These are phyloP conservation scores for Phytophthora multivora DNA, from an alignment of 352 stramenopile genomes.

Conservation along the genomic window DNA sequence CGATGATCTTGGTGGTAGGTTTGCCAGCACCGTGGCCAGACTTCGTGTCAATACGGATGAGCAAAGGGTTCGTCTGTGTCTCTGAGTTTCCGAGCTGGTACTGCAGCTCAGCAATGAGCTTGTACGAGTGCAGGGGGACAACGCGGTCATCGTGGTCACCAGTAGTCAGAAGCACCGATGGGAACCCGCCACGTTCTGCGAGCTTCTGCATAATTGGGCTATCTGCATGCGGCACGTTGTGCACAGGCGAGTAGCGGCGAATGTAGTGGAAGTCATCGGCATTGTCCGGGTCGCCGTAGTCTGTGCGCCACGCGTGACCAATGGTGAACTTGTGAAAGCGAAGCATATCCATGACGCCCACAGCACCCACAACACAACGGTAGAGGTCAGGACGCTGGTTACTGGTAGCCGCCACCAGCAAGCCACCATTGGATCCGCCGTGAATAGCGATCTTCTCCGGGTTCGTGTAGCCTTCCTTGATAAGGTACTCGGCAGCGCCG, in stretches of 20 bases:
- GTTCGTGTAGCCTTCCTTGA: constrained; percentile 89
- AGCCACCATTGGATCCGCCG: constrained; percentile 93
- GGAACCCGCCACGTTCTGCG: constrained; percentile 63
- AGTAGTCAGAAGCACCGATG: constrained; percentile 84
- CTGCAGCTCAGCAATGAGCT: constrained; percentile 89
- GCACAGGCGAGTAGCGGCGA: constrained; percentile 86
- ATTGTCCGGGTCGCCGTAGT: constrained; percentile 87
- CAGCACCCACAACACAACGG: constrained; percentile 90
- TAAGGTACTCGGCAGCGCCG: constrained; percentile 92
- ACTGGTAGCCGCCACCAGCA: constrained; percentile 91
- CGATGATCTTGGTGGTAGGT: constrained; percentile 88
- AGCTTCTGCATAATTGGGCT: constrained; percentile 57
- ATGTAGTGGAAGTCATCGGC: constrained; percentile 85
- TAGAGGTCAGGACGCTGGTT: constrained; percentile 93
- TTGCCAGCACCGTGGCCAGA: constrained; percentile 90
- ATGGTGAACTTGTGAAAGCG: constrained; percentile 95
- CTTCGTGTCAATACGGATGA: constrained; percentile 92
- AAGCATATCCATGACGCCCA: constrained; percentile 97
- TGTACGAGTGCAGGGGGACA: constrained; percentile 91
- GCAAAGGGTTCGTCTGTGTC: constrained; percentile 79
- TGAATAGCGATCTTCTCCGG: constrained; percentile 90
- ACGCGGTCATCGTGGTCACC: constrained; percentile 92
- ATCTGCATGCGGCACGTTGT: constrained; percentile 81
- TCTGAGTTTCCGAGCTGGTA: constrained; percentile 62
- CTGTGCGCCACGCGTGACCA: constrained; percentile 88